phyloP scores from a whole-genome alignment of 768 basidiomycete genomes.

The Lactarius indigo region DNA sequence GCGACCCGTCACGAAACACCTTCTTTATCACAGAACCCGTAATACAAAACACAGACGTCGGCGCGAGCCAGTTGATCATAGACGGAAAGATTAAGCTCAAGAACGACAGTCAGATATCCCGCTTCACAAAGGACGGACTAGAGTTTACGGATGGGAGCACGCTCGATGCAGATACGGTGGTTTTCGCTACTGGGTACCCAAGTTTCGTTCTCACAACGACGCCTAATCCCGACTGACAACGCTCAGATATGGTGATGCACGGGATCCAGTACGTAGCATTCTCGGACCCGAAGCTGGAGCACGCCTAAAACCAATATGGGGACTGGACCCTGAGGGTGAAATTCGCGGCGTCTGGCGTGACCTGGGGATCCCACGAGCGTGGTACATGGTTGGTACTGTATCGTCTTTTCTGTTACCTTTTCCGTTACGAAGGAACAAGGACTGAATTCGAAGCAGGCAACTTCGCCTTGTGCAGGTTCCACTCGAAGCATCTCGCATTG shows the following conservation, averaged over 20 bases:
- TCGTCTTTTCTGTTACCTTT: neutral
- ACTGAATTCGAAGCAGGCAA: constrained; percentile 39
- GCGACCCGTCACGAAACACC: constrained; percentile 10
- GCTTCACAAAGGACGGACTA: constrained; percentile 39
- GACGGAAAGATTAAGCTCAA: constrained; percentile 49
- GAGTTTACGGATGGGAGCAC: constrained; percentile 41
- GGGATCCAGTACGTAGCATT: constrained; percentile 38
- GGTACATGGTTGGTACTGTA: constrained; percentile 54
- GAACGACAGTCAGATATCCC: constrained; percentile 40
- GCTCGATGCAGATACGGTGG: constrained; percentile 45
- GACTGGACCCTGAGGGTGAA: constrained; percentile 64
- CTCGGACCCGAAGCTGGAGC: constrained; percentile 45
- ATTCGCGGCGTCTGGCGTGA: constrained; percentile 48
- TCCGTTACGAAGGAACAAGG: neutral
- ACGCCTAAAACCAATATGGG: constrained; percentile 56
- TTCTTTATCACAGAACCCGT: neutral
- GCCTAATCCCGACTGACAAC: neutral
- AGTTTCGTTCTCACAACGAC: neutral
- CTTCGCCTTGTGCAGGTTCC: constrained; percentile 58
- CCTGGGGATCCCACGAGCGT: constrained; percentile 49
- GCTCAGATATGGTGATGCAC: constrained; percentile 44
- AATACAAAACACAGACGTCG: constrained; percentile 34
- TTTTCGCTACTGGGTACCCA: constrained; percentile 48
- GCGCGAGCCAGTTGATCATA: constrained; percentile 41
- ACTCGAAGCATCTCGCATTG: constrained; percentile 62